Conservation (phyloP, 2,329 filamentous ascomycete genomes). For the Beauveria scarabaeidicola region DNA sequence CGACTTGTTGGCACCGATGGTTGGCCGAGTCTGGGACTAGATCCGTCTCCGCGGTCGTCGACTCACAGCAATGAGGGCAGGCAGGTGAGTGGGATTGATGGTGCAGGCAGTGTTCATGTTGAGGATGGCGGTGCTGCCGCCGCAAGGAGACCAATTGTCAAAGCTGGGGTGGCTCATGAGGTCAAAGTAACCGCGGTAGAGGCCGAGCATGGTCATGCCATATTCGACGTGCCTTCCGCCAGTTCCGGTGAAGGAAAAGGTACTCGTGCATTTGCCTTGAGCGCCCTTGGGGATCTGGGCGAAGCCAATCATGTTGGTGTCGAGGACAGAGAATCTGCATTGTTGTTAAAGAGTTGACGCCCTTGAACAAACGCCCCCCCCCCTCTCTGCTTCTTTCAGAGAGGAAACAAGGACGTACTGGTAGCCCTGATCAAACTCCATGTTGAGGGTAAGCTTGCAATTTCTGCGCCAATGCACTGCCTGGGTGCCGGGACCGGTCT, state of each 20-base stretch:
- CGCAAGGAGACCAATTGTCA: constrained; percentile 18
- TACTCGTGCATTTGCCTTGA: constrained; percentile 18
- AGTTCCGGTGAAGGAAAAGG: constrained; percentile 20
- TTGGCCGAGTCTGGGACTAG: background rate
- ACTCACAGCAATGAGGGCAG: constrained; percentile 20
- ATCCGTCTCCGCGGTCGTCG: background rate
- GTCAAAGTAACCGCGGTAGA: constrained; percentile 18
- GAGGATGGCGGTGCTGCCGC: constrained; percentile 20
- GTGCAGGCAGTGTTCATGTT: constrained; percentile 22
- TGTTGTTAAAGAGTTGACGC: background rate
- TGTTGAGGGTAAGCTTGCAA: constrained; percentile 21
- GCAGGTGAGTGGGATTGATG: constrained; percentile 16
- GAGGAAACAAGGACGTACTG: constrained; percentile 14
- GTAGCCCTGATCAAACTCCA: constrained; percentile 19
- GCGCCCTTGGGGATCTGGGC: constrained; percentile 18
- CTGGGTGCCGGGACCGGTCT: constrained; percentile 17
- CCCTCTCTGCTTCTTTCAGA: background rate
- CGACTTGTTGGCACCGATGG: background rate
- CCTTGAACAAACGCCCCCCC: too few relatives aligned
- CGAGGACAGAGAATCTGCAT: constrained; percentile 18
- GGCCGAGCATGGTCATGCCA: constrained; percentile 13
- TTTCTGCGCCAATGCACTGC: constrained; percentile 20
- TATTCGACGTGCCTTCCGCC: constrained; percentile 16
- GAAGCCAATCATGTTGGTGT: constrained; percentile 20
- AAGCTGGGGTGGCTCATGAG: constrained; percentile 16